These are phyloP conservation scores for Pseudoneurospora amorphoporcata DNA, from an alignment of 495 filamentous ascomycete species.

Conservation along the genomic window DNA sequence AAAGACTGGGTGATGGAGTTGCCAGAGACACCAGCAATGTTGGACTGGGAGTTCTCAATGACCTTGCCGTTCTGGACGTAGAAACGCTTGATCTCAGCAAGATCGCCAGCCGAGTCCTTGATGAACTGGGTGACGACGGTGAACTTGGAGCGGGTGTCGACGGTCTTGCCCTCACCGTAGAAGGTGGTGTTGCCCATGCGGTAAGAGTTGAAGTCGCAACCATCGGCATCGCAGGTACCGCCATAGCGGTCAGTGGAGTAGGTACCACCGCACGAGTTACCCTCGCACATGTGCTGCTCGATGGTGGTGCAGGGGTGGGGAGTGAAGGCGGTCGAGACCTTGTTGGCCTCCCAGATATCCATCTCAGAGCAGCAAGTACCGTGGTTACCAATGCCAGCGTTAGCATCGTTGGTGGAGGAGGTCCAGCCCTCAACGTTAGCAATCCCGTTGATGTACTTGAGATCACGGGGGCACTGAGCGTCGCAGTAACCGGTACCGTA, in stretches of 20 bases:
- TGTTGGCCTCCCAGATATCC: conserved; percentile 69
- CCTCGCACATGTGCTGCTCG: conserved; percentile 45
- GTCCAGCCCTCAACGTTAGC: conserved; percentile 53
- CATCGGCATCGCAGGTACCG: conserved; percentile 60
- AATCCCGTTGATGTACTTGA: conserved; percentile 43
- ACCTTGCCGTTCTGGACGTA: conserved; percentile 61
- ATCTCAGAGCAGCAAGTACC: conserved; percentile 67
- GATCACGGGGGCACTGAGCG: conserved; percentile 44
- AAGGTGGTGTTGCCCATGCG: conserved; percentile 51
- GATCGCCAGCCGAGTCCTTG: conserved; percentile 34
- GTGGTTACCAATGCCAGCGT: conserved; percentile 48
- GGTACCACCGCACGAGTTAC: conserved; percentile 39
- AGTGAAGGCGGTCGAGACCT: conserved; percentile 49
- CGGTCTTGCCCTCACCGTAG: conserved; percentile 49
- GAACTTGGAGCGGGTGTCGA: conserved; percentile 56
- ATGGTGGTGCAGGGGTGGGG: conserved; percentile 57
- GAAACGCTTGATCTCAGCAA: conserved; percentile 57
- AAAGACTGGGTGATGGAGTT: conserved; percentile 50
- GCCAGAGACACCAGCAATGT: conserved; percentile 37
- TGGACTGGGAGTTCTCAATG: conserved; percentile 48
- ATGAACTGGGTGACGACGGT: conserved; percentile 70
- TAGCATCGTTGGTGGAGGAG: conserved; percentile 46
- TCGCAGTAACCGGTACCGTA: conserved; percentile 51
- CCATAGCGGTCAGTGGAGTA: conserved; percentile 39
- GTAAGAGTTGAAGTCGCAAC: conserved; percentile 72